Conservation (phyloP, 2,329 filamentous ascomycete species). For the Monilinia fructicola region DNA sequence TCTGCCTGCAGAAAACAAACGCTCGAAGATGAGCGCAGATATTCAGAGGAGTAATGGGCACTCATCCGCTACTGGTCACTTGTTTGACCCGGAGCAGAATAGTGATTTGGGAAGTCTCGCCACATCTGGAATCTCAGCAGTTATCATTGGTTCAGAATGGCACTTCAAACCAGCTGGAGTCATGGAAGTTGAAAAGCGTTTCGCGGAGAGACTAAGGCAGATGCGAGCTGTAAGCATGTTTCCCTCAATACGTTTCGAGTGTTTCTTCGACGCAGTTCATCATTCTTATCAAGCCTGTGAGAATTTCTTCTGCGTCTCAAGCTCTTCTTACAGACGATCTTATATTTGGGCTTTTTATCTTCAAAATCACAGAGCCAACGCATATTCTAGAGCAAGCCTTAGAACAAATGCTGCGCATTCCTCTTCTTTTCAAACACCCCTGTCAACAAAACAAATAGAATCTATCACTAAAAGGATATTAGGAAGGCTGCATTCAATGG, state of each 20-base stretch:
- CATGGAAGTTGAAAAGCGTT: constrained; percentile 28
- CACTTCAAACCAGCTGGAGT: constrained; percentile 33
- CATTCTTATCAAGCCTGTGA: neutral
- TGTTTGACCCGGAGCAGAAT: neutral
- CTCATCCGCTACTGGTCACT: constrained; percentile 2
- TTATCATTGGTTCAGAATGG: constrained; percentile 31
- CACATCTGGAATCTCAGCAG: neutral
- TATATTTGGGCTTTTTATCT: neutral
- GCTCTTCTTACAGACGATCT: neutral
- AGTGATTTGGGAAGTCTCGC: neutral
- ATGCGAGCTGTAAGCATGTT: constrained; percentile 6
- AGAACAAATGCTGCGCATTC: no score
- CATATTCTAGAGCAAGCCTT: neutral
- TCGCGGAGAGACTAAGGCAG: constrained; percentile 16
- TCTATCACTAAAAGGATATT: neutral
- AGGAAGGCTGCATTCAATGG: constrained; percentile 22
- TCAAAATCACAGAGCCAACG: neutral
- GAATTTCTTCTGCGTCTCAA: neutral
- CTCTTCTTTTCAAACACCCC: neutral
- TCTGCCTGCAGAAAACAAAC: neutral
- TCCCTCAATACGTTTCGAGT: neutral
- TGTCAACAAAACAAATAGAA: neutral
- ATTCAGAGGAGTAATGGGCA: neutral
- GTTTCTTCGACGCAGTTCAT: neutral
- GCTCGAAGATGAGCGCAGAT: neutral